Percentiles rank a stretch among this genome's conserved stretches.
phyloP scores from a whole-genome alignment of 768 basidiomycete genomes.

The Gloeophyllum trabeum region DNA sequence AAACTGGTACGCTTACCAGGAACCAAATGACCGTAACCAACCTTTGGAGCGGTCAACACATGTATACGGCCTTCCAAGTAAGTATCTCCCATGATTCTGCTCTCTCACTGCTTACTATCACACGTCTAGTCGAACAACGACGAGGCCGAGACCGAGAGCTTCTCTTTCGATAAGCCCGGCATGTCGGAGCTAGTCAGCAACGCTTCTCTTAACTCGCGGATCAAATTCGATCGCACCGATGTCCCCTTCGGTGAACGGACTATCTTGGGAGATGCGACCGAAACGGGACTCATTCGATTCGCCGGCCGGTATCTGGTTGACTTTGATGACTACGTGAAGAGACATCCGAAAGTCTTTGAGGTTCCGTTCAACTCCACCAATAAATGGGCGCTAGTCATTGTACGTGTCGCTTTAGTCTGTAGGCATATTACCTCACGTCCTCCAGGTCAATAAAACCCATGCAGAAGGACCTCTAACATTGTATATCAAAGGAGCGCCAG shows the following conservation, averaged over 20 bases:
- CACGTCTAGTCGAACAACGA: slow-evolving; percentile 50
- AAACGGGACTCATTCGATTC: slow-evolving; percentile 62
- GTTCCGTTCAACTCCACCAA: slow-evolving; percentile 67
- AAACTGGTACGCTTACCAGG: slow-evolving; percentile 59
- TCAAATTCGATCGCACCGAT: slow-evolving; percentile 59
- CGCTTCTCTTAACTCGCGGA: slow-evolving; percentile 52
- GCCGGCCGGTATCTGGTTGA: slow-evolving; percentile 42
- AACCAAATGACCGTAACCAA: slow-evolving; percentile 72
- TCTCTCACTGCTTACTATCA: background rate
- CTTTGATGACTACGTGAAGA: slow-evolving; percentile 42
- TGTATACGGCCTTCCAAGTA: slow-evolving; percentile 57
- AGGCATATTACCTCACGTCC: slow-evolving; percentile 2
- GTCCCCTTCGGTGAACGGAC: slow-evolving; percentile 48
- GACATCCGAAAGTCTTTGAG: slow-evolving; percentile 52
- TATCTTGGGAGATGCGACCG: slow-evolving; percentile 66
- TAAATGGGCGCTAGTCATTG: slow-evolving; percentile 65
- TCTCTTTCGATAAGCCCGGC: slow-evolving; percentile 40
- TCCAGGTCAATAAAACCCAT: slow-evolving; percentile 46
- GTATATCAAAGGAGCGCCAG: slow-evolving; percentile 62
- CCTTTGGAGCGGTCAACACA: slow-evolving; percentile 49
- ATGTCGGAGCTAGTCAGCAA: slow-evolving; percentile 59
- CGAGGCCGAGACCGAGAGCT: slow-evolving; percentile 35
- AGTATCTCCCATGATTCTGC: background rate
- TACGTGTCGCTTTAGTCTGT: slow-evolving; percentile 19
- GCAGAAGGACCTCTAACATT: slow-evolving; percentile 33